phyloP scores from a whole-genome alignment of 148 eudicot species.

The Cornus kousa region DNA sequence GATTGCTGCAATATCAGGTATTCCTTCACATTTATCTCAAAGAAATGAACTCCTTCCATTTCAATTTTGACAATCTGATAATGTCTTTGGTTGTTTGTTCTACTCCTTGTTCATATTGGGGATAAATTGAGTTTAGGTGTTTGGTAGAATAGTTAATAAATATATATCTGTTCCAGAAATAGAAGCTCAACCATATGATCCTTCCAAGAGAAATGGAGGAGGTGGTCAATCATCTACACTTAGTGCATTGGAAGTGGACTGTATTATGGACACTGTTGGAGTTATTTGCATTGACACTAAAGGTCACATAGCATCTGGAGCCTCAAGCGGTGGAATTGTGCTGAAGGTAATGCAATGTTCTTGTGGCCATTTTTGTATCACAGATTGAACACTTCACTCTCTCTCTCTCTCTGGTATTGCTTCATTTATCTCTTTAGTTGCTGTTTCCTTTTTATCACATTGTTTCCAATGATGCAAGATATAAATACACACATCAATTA shows the following conservation, averaged over 20 bases:
- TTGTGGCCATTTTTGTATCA: background rate
- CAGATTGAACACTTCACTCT: background rate
- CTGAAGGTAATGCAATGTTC: conserved; percentile 57
- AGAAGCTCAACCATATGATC: conserved; percentile 29
- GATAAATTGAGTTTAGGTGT: background rate
- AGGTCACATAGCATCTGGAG: conserved; percentile 85
- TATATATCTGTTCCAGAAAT: conserved; percentile 17
- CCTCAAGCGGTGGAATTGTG: conserved; percentile 98
- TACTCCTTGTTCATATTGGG: background rate
- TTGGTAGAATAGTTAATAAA: background rate
- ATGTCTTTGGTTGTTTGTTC: background rate
- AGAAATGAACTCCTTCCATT: background rate
- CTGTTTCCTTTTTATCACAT: too few species aligned
- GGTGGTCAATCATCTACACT: conserved; percentile 19
- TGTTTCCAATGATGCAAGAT: too few species aligned
- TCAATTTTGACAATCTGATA: background rate
- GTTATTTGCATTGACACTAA: conserved; percentile 83
- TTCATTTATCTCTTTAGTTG: too few species aligned
- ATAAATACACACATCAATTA: too few species aligned
- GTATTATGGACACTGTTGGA: conserved; percentile 83
- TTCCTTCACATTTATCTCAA: background rate
- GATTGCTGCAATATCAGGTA: conserved; percentile 35
- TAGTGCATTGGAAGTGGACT: conserved; percentile 43
- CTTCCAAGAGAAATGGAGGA: conserved; percentile 25
- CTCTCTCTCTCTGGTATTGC: too few species aligned